Percentiles rank a stretch among this genome's conserved stretches.
Evolutionary conservation across 2,329 filamentous ascomycete species (phyloP).

Genomic region (Fusarium bactridioides): DNA sequence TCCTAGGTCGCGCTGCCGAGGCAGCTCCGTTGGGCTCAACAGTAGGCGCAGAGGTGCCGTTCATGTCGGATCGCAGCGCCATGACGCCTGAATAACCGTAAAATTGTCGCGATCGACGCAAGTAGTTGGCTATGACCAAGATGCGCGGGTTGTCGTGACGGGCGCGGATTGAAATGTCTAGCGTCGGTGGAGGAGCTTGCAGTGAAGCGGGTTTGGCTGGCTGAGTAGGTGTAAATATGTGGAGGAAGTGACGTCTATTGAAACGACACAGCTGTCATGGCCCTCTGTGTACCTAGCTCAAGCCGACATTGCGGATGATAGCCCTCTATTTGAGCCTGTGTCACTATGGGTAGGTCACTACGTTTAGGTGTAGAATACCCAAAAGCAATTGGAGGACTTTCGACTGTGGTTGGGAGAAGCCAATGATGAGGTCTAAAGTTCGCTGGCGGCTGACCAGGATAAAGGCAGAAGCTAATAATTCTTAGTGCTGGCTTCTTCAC

Average conservation of each 20-base stretch:
- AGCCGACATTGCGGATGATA: constrained; percentile 35
- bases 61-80: constrained; percentile 46
- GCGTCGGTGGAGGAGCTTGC: constrained; percentile 39
- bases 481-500: background rate
- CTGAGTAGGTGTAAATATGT: constrained; percentile 19
- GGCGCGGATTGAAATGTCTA: constrained; percentile 32
- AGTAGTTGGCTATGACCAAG: constrained; percentile 24
- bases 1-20: constrained; percentile 41
- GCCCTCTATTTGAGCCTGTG: constrained; percentile 18
- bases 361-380: background rate
- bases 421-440: constrained; percentile 27
- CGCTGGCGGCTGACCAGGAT: constrained; percentile 39
- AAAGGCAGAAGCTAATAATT: constrained; percentile 41
- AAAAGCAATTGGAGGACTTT: background rate
- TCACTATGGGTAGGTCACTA: background rate
- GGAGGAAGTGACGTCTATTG: constrained; percentile 42
- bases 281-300: constrained; percentile 32
- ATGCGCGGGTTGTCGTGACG: constrained; percentile 37
- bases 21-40: constrained; percentile 32
- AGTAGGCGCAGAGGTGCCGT: constrained; percentile 42
- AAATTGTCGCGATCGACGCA: constrained; percentile 22
- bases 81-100: constrained; percentile 41
- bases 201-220: constrained; percentile 30
- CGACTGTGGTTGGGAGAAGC: constrained; percentile 13
- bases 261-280: constrained; percentile 39